phyloP scores from a whole-genome alignment of 371 early-diverging fungal species.

The Saksenaea vasiformis region DNA sequence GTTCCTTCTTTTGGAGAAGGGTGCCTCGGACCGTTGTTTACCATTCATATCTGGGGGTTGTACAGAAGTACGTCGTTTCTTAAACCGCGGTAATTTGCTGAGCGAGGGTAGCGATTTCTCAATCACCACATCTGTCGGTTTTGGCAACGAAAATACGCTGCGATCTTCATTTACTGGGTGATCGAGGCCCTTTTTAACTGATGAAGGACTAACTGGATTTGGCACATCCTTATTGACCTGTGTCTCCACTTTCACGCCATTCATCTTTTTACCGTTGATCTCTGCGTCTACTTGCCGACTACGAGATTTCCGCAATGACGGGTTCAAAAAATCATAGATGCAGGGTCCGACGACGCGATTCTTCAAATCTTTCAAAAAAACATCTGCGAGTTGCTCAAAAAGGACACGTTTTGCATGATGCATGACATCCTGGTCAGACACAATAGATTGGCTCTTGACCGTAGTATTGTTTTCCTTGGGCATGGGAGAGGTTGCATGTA shows the following conservation, averaged over 20 bases:
- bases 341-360: slow-evolving; percentile 57
- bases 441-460: not conserved
- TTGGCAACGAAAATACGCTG: not conserved
- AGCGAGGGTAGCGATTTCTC: slow-evolving; percentile 15
- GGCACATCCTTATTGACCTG: slow-evolving; percentile 9
- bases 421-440: slow-evolving; percentile 11
- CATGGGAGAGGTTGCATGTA: not conserved
- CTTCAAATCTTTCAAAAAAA: slow-evolving; percentile 63
- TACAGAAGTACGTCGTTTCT: slow-evolving; percentile 26
- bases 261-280: slow-evolving; percentile 18
- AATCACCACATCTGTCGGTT: not conserved
- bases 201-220: slow-evolving; percentile 5
- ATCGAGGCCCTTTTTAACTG: slow-evolving; percentile 17
- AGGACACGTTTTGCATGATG: slow-evolving; percentile 46
- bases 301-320: slow-evolving; percentile 14
- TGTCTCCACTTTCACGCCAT: not conserved
- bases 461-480: not conserved
- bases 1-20: not conserved
- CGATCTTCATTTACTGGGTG: not conserved
- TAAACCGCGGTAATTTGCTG: slow-evolving; percentile 39
- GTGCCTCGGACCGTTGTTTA: not conserved
- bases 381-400: slow-evolving; percentile 52
- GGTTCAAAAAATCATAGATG: slow-evolving; percentile 56
- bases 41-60: not conserved
- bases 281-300: not conserved